These are phyloP conservation scores for Gynochthodes officinalis DNA, from an alignment of 257 asterid genomes.

Conservation along the genomic window DNA sequence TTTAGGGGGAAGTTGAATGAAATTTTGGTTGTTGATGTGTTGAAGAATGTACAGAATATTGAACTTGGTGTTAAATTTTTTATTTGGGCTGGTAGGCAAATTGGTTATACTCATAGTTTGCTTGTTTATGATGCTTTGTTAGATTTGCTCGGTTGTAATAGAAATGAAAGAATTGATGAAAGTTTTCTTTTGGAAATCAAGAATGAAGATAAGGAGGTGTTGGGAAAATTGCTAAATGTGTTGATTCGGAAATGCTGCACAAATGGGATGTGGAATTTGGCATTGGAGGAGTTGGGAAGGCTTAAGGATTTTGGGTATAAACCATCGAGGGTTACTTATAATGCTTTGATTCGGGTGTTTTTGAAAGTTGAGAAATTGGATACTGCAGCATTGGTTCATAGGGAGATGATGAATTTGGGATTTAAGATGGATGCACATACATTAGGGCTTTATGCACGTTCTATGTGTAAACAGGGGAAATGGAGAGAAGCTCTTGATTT, in stretches of 20 bases:
- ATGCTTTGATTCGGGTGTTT: slow-evolving; percentile 65
- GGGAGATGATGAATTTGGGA: slow-evolving; percentile 67
- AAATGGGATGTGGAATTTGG: slow-evolving; percentile 83
- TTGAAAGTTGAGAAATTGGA: slow-evolving; percentile 71
- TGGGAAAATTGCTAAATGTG: slow-evolving; percentile 78
- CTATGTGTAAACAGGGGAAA: slow-evolving; percentile 71
- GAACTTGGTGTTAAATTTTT: slow-evolving; percentile 82
- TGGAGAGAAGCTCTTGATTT: slow-evolving; percentile 82
- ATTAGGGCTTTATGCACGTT: slow-evolving; percentile 54
- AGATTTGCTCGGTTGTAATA: slow-evolving; percentile 46
- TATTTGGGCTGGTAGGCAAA: slow-evolving; percentile 95
- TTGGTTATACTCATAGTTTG: slow-evolving; percentile 69
- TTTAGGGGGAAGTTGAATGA: slow-evolving; percentile 69
- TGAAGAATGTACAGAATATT: slow-evolving; percentile 47
- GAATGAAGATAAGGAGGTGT: slow-evolving; percentile 61
- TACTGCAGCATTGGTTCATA: slow-evolving; percentile 61
- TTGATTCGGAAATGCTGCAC: slow-evolving; percentile 69
- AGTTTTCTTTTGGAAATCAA: slow-evolving; percentile 47
- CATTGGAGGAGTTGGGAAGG: slow-evolving; percentile 86
- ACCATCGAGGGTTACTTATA: slow-evolving; percentile 69
- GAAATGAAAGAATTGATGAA: slow-evolving; percentile 38
- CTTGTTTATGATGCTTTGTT: slow-evolving; percentile 67
- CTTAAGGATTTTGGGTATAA: slow-evolving; percentile 75
- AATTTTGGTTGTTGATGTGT: slow-evolving; percentile 63
- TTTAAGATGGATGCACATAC: slow-evolving; percentile 66